Evolutionary conservation across 208 protist genomes (phyloP).

Genomic region (Wallacemonas sp.): DNA sequence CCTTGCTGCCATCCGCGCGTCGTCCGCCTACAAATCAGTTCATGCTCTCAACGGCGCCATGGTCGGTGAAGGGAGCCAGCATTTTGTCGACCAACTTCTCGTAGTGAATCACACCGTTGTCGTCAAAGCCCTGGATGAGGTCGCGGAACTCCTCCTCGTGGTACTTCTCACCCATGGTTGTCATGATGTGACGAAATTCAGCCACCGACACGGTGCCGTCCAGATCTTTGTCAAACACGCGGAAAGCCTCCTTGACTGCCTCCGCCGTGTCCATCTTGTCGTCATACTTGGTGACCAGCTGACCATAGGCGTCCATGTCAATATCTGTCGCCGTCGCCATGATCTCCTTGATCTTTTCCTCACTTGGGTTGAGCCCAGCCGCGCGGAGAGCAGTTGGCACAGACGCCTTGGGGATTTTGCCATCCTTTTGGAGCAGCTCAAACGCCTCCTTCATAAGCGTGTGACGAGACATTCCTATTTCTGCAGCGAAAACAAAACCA

Average conservation of each 20-base stretch:
- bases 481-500: background rate
- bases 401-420: conserved; percentile 84
- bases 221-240: conserved; percentile 96
- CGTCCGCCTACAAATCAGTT: conserved; percentile 19
- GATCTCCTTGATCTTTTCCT: conserved; percentile 90
- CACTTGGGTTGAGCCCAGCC: conserved; percentile 91
- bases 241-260: conserved; percentile 96
- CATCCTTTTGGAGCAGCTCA: conserved; percentile 90
- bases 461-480: conserved; percentile 50
- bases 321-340: conserved; percentile 76
- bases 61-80: conserved; percentile 90
- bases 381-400: conserved; percentile 85
- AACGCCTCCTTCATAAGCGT: conserved; percentile 89
- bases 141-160: conserved; percentile 94
- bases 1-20: too few relatives aligned
- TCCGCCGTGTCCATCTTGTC: conserved; percentile 93
- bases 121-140: conserved; percentile 91
- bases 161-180: conserved; percentile 97
- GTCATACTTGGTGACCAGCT: conserved; percentile 83
- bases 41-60: conserved; percentile 56
- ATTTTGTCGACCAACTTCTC: conserved; percentile 90
- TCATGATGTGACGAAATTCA: conserved; percentile 97
- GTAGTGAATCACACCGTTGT: conserved; percentile 91
- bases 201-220: conserved; percentile 94
- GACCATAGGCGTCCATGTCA: conserved; percentile 84